Base-by-base conservation (phyloP, 441 rosid species). In the Erysimum pusillum region DNA sequence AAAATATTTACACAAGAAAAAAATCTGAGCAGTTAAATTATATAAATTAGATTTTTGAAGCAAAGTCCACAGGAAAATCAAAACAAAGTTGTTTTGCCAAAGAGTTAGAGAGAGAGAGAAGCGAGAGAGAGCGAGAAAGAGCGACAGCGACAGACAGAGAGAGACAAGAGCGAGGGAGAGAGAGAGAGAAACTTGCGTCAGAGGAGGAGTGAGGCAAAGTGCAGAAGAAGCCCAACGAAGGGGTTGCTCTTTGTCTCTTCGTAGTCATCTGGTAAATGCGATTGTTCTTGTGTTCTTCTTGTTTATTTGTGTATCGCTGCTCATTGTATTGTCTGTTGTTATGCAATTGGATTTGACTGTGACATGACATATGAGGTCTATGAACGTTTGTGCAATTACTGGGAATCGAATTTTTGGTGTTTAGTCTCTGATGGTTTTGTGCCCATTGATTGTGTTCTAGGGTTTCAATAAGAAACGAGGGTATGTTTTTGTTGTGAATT, bases 381-480 rank as follows among this genome's bases (percentile, higher is more conserved):
- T 54, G 51, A 53, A 61, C 3, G 78, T 62, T 53, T 78, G 34
- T 79, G 78, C 22, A 52, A 36, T 79, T 45, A 46, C 51, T 69
- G 72, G 76, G n/a, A 74, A 74, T 74, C 35, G 7, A 34, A 31
- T 53, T 67, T 59, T 49, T 63, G 39, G 64, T 67, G 58, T 15
- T 78, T 78, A 52, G 65, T 61, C 74, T 73, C 52, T 64, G 64
- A 42, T 71, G 32, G 69, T 56, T 71, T 41, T 77, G 48, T 76
- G 67, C 7, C 20, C 7, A 65, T 73, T 22, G 64, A 39, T 74
- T 73, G 53, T 79, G 71, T 54, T 54, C 75, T 74, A 79, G 82
- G 79, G 82, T 74, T 73, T 79, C 25, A 2, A 42, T 57, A 46
- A 45, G 61, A 63, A 63, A 14, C 38, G 6, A 38, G 34, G 4